These are phyloP conservation scores for Dactylis glomerata DNA, from an alignment of 176 grass and related monocot species.

Conservation along the genomic window DNA sequence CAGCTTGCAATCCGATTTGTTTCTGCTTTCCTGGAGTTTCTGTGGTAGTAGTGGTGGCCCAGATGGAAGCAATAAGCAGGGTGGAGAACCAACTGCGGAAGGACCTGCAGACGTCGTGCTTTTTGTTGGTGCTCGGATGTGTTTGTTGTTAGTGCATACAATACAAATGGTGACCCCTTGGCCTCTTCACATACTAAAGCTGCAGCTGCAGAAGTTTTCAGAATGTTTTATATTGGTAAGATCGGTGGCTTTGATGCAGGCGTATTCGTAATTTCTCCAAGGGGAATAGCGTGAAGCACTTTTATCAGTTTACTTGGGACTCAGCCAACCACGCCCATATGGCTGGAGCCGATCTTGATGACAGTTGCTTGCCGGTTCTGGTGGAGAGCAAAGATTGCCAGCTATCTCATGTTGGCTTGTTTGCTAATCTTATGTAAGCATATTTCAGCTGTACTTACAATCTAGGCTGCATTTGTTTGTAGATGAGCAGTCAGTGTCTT, in stretches of 20 bases:
- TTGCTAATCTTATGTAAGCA: too few species aligned
- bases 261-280: slow-evolving; percentile 81
- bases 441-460: too few species aligned
- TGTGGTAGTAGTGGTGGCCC: slow-evolving; percentile 45
- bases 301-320: slow-evolving; percentile 86
- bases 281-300: slow-evolving; percentile 86
- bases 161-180: slow-evolving; percentile 68
- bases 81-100: slow-evolving; percentile 68
- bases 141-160: slow-evolving; percentile 65
- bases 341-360: slow-evolving; percentile 57
- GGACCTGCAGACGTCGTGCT: slow-evolving; percentile 58
- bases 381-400: too few species aligned
- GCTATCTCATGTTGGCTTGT: too few species aligned
- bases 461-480: too few species aligned
- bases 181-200: slow-evolving; percentile 1
- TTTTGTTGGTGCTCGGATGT: slow-evolving; percentile 70
- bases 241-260: slow-evolving; percentile 28
- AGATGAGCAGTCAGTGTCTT: too few species aligned
- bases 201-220: neutral
- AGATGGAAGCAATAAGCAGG: slow-evolving; percentile 58
- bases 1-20: too few species aligned
- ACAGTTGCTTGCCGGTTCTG: too few species aligned
- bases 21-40: slow-evolving; percentile 29
- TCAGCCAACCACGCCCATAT: slow-evolving; percentile 62
- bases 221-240: slow-evolving; percentile 4